Conservation (phyloP, 164 flowering plant genomes). For the Stephania yunnanensis region DNA sequence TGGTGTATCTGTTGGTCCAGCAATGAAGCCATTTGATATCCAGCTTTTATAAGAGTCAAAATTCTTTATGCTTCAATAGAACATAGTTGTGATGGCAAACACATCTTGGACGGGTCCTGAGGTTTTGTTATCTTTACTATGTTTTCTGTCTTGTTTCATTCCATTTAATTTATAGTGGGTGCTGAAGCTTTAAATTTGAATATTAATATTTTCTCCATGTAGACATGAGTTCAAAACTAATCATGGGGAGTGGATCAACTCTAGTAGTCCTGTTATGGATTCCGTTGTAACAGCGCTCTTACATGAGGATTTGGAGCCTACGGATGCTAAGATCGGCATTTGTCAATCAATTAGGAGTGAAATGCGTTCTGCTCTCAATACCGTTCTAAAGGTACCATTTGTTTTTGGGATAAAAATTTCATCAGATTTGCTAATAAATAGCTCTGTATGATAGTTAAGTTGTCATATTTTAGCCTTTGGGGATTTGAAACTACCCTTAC, state of each 20-base stretch:
- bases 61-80: background rate
- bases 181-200: background rate
- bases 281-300: constrained; percentile 34
- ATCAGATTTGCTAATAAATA: too few species aligned
- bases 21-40: too few species aligned
- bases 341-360: constrained; percentile 50
- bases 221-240: constrained; percentile 72
- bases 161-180: background rate
- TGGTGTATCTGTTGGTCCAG: too few species aligned
- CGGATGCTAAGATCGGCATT: constrained; percentile 36
- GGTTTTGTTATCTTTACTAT: background rate
- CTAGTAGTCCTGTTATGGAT: constrained; percentile 50
- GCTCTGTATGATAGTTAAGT: too few species aligned
- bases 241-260: constrained; percentile 71
- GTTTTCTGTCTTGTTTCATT: background rate
- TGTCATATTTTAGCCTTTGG: too few species aligned
- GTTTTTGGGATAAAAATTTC: background rate
- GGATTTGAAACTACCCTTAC: too few species aligned
- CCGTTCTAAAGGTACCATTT: constrained; percentile 62
- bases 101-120: background rate
- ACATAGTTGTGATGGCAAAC: background rate
- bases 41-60: background rate
- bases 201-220: constrained; percentile 2
- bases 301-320: constrained; percentile 25
- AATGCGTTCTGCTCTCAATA: constrained; percentile 52